phyloP scores from a whole-genome alignment of 1,139 yeast species.

The Lodderomyces oxycetoniae region DNA sequence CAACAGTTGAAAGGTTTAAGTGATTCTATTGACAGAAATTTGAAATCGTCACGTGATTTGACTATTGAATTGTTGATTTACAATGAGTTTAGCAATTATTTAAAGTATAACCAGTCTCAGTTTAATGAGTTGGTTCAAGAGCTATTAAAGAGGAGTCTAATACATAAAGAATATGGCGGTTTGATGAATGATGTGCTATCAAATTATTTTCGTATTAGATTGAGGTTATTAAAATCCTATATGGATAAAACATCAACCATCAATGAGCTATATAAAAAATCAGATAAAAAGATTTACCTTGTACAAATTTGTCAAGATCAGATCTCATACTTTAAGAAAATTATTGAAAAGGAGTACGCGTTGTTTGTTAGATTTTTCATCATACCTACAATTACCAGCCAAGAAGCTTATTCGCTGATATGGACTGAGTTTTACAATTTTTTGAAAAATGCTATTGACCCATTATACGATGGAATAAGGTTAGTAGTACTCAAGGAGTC shows the following conservation, averaged over 20 bases:
- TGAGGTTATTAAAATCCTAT: conserved; percentile 40
- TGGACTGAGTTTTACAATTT: conserved; percentile 44
- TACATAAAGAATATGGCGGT: conserved; percentile 59
- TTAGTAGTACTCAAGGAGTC: conserved; percentile 63
- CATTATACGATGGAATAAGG: conserved; percentile 68
- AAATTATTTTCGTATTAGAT: conserved; percentile 57
- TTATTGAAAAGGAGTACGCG: conserved; percentile 57
- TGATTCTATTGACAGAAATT: conserved; percentile 36
- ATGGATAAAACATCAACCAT: conserved; percentile 22
- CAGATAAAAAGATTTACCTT: conserved; percentile 21
- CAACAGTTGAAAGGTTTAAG: conserved; percentile 39
- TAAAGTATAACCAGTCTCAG: conserved; percentile 17
- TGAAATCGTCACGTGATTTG: conserved; percentile 22
- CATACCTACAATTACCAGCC: conserved; percentile 6
- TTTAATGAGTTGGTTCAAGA: conserved; percentile 42
- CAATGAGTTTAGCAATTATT: conserved; percentile 45
- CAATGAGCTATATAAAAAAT: conserved; percentile 9
- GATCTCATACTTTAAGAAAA: conserved; percentile 51
- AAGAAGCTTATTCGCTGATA: conserved; percentile 16
- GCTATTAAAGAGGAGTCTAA: conserved; percentile 44
- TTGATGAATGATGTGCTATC: conserved; percentile 61
- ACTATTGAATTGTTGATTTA: conserved; percentile 38
- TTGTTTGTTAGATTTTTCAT: conserved; percentile 54
- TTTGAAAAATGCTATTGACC: conserved; percentile 63
- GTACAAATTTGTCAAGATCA: conserved; percentile 57